These are phyloP conservation scores for Yamadazyma oceani DNA, from an alignment of 1,139 yeast species.

Conservation along the genomic window DNA sequence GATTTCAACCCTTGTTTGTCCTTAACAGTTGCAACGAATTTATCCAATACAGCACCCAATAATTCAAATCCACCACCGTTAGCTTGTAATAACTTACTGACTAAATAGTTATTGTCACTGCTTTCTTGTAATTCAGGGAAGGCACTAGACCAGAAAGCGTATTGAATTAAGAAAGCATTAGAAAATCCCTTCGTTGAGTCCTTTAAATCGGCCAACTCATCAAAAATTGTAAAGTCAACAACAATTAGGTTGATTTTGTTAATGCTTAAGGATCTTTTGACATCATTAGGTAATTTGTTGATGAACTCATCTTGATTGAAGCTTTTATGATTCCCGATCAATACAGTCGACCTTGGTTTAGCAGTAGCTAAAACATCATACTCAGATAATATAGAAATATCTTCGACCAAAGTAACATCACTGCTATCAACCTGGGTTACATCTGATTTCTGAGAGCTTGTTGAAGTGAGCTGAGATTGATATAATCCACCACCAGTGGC, in stretches of 20 bases:
- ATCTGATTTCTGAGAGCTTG: too few relatives aligned
- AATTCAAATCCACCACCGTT: conserved; percentile 42
- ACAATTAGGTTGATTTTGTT: conserved; percentile 54
- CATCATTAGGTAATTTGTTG: conserved; percentile 50
- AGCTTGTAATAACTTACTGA: conserved; percentile 54
- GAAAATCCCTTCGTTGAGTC: conserved; percentile 79
- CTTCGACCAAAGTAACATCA: conserved; percentile 65
- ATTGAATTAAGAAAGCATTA: conserved; percentile 70
- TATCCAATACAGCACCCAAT: conserved; percentile 78
- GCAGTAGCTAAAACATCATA: conserved; percentile 65
- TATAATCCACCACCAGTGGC: conserved; percentile 71
- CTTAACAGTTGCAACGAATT: conserved; percentile 56
- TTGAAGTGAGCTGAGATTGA: conserved; percentile 64
- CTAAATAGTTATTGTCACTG: conserved; percentile 53
- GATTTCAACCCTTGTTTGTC: conserved; percentile 48
- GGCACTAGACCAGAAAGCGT: conserved; percentile 75
- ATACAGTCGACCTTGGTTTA: conserved; percentile 55
- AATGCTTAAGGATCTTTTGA: conserved; percentile 55
- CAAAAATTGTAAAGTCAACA: conserved; percentile 61
- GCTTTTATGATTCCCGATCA: conserved; percentile 28
- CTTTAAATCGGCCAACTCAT: conserved; percentile 42
- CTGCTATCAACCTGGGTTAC: conserved; percentile 63
- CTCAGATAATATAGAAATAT: conserved; percentile 48
- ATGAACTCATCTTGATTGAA: conserved; percentile 45
- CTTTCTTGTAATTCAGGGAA: conserved; percentile 48